Percentiles rank a stretch among this genome's conserved stretches.
Conservation (phyloP, 768 basidiomycete genomes). For the Rhizopogon vinicolor region DNA sequence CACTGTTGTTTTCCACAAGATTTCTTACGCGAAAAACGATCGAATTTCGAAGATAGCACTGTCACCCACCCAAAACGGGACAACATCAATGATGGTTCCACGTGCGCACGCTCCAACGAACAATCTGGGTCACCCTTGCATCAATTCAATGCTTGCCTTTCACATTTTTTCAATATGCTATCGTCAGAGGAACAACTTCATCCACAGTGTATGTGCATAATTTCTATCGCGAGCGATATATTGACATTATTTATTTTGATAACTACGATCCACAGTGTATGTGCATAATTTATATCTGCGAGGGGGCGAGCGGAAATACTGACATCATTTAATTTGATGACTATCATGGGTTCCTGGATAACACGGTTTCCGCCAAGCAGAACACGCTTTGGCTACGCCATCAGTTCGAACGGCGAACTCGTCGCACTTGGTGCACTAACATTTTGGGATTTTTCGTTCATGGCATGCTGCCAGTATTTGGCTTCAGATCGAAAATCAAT, state of each 20-base stretch:
- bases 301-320: not conserved
- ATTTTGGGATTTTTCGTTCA: conserved; percentile 75
- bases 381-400: conserved; percentile 85
- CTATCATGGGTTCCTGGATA: conserved; percentile 88
- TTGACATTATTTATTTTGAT: conserved; percentile 47
- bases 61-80: no score
- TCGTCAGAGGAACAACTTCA: conserved; percentile 72
- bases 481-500: conserved; percentile 88
- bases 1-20: no score
- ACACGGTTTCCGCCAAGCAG: conserved; percentile 94
- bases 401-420: conserved; percentile 92
- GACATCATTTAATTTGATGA: conserved; percentile 50
- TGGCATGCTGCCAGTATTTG: conserved; percentile 88
- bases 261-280: conserved; percentile 72
- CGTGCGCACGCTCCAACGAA: no score
- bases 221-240: not conserved
- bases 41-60: no score
- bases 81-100: no score
- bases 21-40: no score
- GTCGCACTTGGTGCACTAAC: conserved; percentile 88
- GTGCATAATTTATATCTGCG: conserved; percentile 5
- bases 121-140: no score
- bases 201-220: conserved; percentile 59
- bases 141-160: no score
- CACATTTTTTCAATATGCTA: conserved; percentile 41